Evolutionary conservation across 2,329 filamentous ascomycete genomes (phyloP), one percentile per base, ranked within the genome.

Genomic region (Penicillium sp.): DNA sequence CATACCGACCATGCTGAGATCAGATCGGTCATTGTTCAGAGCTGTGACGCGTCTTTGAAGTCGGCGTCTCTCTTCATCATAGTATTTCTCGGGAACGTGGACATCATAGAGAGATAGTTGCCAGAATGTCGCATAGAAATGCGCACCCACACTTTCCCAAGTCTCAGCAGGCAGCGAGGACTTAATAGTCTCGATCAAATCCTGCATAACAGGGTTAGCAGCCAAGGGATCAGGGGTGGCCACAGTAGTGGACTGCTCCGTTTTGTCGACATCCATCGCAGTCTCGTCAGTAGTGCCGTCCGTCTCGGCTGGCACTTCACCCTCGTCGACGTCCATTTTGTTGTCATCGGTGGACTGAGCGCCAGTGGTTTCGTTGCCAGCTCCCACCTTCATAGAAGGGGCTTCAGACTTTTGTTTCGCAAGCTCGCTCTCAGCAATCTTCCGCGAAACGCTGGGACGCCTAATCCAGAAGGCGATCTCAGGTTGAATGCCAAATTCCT

Each of bases 71-170:
- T 96, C 93, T 17, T 88, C 85, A 53, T 91, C 85, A 74, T 99
- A 99, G 63, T 89, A 91, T 37, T 88, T 85, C 64, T 87, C 87
- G 1, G 91, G 91, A 65, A 93, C 88, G 60, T 87, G 86, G 60
- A 97, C 82, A 74, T 99, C 94, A 50, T 91, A 88, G 3, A 96
- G 85, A 30, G 92, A 89, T 13, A 97, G 83, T 55, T 93, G 89
- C 95, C 95, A 99, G 78, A 99, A 99, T 0, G 91, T 91, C 47
- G 91, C 87, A 72, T 92, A 97, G 75, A 97, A 94, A 33, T 91
- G 88, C 0, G 92, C 84, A 47, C 88, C 93, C 56, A 97, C 85
- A 54, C 86, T 86, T 12, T 86, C 81, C 83, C 89, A 92, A 5
- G 88, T 85, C 8, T 87, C 84, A 1, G 85, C 78, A 0, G 90